Percentiles rank a stretch among this genome's conserved stretches.
Evolutionary conservation across 1,284 basidiomycete genomes (phyloP).

Genomic region (Cryptococcus amylolentus): DNA sequence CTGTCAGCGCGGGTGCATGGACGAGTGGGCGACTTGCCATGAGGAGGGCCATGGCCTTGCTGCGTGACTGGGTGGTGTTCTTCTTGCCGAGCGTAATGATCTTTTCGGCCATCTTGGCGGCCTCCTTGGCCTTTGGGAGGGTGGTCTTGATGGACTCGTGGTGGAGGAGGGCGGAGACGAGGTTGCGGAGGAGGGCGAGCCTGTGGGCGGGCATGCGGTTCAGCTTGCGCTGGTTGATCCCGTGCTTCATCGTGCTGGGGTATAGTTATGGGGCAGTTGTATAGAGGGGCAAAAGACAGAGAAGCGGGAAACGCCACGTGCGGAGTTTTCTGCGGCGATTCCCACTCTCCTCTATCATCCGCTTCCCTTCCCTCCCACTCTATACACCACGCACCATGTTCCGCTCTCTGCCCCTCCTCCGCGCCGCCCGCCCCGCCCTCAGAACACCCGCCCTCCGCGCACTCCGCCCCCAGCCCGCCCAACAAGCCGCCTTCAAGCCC

Average conservation of each 20-base stretch:
- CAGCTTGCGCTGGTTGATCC: conserved; percentile 80
- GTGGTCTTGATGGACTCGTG: conserved; percentile 98
- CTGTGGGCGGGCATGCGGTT: conserved; percentile 81
- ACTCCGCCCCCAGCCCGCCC: conserved; percentile 5
- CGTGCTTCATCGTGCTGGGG: conserved; percentile 72
- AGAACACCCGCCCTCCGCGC: conserved; percentile 12
- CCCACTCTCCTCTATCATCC: not conserved
- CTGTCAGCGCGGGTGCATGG: not conserved
- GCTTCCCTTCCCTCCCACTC: conserved; percentile 1
- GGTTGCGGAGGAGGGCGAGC: conserved; percentile 82
- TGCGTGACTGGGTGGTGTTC: conserved; percentile 62
- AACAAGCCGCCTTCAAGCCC: not conserved
- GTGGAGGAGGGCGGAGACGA: conserved; percentile 90
- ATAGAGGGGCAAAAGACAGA: not conserved
- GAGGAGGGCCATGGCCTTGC: conserved; percentile 69
- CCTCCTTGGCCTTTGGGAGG: conserved; percentile 89
- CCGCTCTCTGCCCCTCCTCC: conserved; percentile 22
- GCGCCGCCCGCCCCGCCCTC: conserved; percentile 21
- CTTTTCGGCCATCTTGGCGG: conserved; percentile 90
- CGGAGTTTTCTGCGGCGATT: conserved; percentile 1
- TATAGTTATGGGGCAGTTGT: not conserved
- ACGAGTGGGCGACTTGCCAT: conserved; percentile 50
- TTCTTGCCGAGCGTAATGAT: conserved; percentile 86
- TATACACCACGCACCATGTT: conserved; percentile 27
- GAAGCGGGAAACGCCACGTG: not conserved